A percentile compares a stretch with the other conserved stretches of the same genome.
phyloP scores from a whole-genome alignment of 441 rosid species.

The Isatis lusitanica region DNA sequence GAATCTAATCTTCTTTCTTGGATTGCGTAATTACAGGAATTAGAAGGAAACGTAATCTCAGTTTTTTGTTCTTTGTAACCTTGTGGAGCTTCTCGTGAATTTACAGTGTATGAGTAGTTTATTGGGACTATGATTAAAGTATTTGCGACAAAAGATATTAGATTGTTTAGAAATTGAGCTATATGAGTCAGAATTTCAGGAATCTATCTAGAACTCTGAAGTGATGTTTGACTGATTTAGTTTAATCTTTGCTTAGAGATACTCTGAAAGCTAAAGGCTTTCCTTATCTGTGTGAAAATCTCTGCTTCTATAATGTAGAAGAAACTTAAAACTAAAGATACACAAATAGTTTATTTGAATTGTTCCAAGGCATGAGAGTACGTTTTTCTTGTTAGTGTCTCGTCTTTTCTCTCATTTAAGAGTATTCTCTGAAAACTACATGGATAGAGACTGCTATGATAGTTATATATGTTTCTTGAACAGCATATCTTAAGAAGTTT shows the following conservation, averaged over 20 bases:
- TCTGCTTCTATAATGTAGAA: not conserved
- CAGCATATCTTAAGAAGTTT: not conserved
- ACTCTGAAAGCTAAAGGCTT: not conserved
- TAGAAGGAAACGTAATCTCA: not conserved
- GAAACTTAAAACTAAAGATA: not conserved
- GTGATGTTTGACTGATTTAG: not conserved
- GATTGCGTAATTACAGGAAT: not conserved
- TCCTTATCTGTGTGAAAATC: not conserved
- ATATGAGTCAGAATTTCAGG: not conserved
- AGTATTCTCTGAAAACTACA: not conserved
- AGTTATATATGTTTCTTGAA: not conserved
- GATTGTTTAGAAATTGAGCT: not conserved
- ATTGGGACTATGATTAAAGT: not conserved
- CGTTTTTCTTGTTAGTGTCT: not conserved
- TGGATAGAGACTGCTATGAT: not conserved
- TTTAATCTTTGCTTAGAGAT: not conserved
- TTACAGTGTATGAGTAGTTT: not conserved
- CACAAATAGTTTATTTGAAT: not conserved
- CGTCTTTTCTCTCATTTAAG: not conserved
- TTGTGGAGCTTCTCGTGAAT: not conserved
- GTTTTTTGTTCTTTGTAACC: slow-evolving; percentile 3
- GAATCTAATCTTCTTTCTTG: not conserved
- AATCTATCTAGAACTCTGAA: not conserved
- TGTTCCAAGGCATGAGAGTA: not conserved
- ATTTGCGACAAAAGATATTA: not conserved